Conservation (phyloP, 306 rosid species). For the Corylus heterophylla region DNA sequence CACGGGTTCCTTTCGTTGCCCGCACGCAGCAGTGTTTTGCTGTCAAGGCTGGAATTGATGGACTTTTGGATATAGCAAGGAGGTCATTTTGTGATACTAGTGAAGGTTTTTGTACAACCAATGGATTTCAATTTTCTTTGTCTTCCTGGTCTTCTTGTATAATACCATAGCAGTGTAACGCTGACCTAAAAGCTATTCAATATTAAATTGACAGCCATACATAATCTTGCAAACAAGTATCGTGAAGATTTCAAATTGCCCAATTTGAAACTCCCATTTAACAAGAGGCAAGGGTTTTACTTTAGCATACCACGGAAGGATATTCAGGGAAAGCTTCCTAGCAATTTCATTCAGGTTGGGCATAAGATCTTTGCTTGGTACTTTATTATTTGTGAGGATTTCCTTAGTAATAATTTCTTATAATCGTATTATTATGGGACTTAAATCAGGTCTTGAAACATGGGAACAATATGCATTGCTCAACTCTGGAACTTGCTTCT, state of each 20-base stretch:
- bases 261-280: conserved; percentile 83
- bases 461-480: conserved; percentile 86
- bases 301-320: conserved; percentile 87
- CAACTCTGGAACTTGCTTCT: conserved; percentile 94
- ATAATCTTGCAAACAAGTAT: conserved; percentile 89
- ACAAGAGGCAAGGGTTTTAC: conserved; percentile 88
- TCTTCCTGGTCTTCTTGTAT: conserved; percentile 21
- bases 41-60: conserved; percentile 93
- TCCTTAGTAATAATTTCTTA: conserved; percentile 16
- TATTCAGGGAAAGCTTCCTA: conserved; percentile 86
- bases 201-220: conserved; percentile 65
- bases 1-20: conserved; percentile 94
- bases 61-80: conserved; percentile 87
- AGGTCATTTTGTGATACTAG: conserved; percentile 97
- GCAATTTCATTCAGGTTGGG: conserved; percentile 88
- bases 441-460: conserved; percentile 74
- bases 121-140: conserved; percentile 23
- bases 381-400: conserved; percentile 6
- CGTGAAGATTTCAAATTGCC: conserved; percentile 90
- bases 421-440: conserved; percentile 25
- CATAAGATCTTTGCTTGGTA: conserved; percentile 20
- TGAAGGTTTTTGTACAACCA: conserved; percentile 62
- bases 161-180: conserved; percentile 20
- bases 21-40: conserved; percentile 99
- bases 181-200: conserved; percentile 24